Evolutionary conservation across 2,329 filamentous ascomycete species (phyloP).

Genomic region (Exserohilum turcica): DNA sequence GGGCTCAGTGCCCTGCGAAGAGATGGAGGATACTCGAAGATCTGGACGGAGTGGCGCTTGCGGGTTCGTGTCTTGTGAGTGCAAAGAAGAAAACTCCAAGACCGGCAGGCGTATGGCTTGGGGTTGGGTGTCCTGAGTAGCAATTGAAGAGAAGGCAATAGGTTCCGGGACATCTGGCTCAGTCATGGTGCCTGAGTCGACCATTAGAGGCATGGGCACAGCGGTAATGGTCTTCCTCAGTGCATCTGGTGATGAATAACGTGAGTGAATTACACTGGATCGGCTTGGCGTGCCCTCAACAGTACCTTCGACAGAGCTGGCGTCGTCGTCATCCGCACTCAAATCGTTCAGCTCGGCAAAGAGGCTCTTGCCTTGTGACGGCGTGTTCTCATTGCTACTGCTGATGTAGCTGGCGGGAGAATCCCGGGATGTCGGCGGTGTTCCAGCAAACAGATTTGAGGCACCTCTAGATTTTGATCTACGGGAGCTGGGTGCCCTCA

Average conservation of each 20-base stretch:
- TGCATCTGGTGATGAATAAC: slow-evolving; percentile 41
- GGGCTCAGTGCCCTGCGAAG: slow-evolving; percentile 31
- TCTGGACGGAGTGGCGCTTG: slow-evolving; percentile 19
- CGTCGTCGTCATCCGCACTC: slow-evolving; percentile 69
- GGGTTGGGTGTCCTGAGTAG: slow-evolving; percentile 35
- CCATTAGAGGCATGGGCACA: slow-evolving; percentile 53
- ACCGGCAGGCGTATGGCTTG: slow-evolving; percentile 22
- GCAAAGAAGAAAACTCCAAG: slow-evolving; percentile 34
- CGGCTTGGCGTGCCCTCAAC: slow-evolving; percentile 44
- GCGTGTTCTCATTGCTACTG: slow-evolving; percentile 52
- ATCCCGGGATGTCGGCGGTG: slow-evolving; percentile 62
- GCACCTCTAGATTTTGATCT: slow-evolving; percentile 61
- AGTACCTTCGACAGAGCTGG: slow-evolving; percentile 43
- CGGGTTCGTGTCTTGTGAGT: slow-evolving; percentile 35
- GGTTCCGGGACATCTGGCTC: slow-evolving; percentile 59
- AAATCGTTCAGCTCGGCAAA: slow-evolving; percentile 89
- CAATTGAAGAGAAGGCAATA: slow-evolving; percentile 35
- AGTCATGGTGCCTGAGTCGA: slow-evolving; percentile 67
- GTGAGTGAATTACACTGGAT: slow-evolving; percentile 38
- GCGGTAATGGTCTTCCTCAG: slow-evolving; percentile 25
- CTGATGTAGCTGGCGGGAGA: slow-evolving; percentile 58
- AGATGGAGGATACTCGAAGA: slow-evolving; percentile 31
- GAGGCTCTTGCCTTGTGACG: slow-evolving; percentile 73
- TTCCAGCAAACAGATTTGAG: slow-evolving; percentile 64
- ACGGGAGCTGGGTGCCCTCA: slow-evolving; percentile 66